Conservation (phyloP, 140 eudicot species). For the Ambrosia hybrid region DNA sequence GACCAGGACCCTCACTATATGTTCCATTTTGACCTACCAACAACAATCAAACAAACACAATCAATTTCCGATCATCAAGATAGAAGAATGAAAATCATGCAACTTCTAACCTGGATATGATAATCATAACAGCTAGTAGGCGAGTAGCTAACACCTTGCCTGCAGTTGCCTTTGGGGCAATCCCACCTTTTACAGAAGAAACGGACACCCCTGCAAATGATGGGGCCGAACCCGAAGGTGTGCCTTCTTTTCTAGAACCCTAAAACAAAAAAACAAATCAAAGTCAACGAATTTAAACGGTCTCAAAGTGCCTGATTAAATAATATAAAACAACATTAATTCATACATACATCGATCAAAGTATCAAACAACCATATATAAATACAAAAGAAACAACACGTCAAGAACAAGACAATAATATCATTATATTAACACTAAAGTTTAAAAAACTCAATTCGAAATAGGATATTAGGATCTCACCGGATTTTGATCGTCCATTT, state of each 20-base stretch:
- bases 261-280: slow-evolving; percentile 7
- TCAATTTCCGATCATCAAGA: not conserved
- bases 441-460: not conserved
- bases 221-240: slow-evolving; percentile 31
- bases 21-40: slow-evolving; percentile 56
- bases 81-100: too few relatives aligned
- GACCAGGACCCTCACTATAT: slow-evolving; percentile 44
- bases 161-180: slow-evolving; percentile 33
- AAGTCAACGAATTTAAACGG: not conserved
- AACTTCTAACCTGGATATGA: slow-evolving; percentile 20
- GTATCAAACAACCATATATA: not conserved
- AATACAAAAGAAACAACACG: not conserved
- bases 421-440: not conserved
- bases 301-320: not conserved
- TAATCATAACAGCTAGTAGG: slow-evolving; percentile 65
- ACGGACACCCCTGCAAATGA: slow-evolving; percentile 30
- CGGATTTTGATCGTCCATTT: slow-evolving; percentile 40
- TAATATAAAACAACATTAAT: not conserved
- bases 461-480: slow-evolving; percentile 39
- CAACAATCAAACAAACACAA: slow-evolving; percentile 2
- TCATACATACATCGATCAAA: not conserved
- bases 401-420: not conserved
- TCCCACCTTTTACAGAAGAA: slow-evolving; percentile 38
- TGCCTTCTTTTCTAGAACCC: slow-evolving; percentile 51
- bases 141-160: slow-evolving; percentile 54